These are phyloP conservation scores for Solanum chiquidenum DNA, from an alignment of 257 asterid species.

Conservation along the genomic window DNA sequence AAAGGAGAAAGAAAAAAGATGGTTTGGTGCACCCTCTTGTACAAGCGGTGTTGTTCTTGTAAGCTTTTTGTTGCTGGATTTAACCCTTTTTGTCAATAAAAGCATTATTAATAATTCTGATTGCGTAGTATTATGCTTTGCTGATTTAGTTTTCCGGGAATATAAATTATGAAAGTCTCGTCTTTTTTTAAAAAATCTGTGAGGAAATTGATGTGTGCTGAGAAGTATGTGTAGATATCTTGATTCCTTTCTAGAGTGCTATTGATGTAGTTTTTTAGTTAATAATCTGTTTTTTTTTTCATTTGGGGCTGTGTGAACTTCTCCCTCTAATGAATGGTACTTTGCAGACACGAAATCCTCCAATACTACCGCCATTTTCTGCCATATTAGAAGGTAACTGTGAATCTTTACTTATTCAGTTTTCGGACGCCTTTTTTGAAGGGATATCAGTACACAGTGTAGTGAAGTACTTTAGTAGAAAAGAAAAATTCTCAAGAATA, in stretches of 20 bases:
- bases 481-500: not conserved
- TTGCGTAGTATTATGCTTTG: not conserved
- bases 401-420: not conserved
- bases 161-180: not conserved
- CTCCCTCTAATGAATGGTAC: not conserved
- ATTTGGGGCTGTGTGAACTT: not conserved
- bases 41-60: not conserved
- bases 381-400: slow-evolving; percentile 56
- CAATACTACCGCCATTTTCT: slow-evolving; percentile 83
- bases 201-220: not conserved
- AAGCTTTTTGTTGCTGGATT: not conserved
- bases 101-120: not conserved
- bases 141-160: not conserved
- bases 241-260: not conserved
- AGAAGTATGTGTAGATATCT: not conserved
- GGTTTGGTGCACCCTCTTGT: not conserved
- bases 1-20: not conserved
- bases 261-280: not conserved
- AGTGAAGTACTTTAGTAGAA: not conserved
- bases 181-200: not conserved
- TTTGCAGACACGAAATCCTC: slow-evolving; percentile 80
- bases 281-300: not conserved
- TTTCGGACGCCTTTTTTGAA: not conserved
- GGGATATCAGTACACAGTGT: not conserved
- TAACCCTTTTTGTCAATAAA: not conserved